Base-by-base conservation (phyloP, 495 filamentous ascomycete species). In the Neurospora cerealis region DNA sequence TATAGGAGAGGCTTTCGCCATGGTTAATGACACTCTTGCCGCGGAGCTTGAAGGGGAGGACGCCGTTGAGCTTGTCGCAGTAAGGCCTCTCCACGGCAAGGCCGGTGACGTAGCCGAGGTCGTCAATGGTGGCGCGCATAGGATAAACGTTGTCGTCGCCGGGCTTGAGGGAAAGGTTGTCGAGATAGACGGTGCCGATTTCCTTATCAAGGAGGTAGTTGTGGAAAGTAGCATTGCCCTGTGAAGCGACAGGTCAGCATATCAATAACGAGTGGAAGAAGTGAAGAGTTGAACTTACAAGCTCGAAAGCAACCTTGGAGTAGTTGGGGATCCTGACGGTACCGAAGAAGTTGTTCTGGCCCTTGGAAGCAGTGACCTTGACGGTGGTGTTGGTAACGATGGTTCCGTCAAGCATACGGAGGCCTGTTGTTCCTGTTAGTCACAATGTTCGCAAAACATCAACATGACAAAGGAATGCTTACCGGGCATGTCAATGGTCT, bases 261-360 rank as follows among this genome's bases (percentile, higher is more conserved):
- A 21, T 41, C 66, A 17, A n/a, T 70, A 40, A 71, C 28, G 54
- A 34, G 69, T 19, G 69, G 6, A 28, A 24, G 70, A 48, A 19
- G 13, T 41, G 75, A 6, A 11, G 5, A 6, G 15, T 28, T 54
- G 6, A 66, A 80, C 85, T 75, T 85, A 92, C 91, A 80, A 93
- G 85, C 24, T 84, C 79, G 69, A 95, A 82, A 7, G 88, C 88
- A 80, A 93, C 83, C 70, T 89, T 80, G 4, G 91, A 90, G 6
- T 87, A 88, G 78, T 95, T 95, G 73, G 92, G 92, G 44, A 95
- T 92, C 71, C 77, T 83, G 42, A 88, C 86, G 5, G 82, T 86
- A 76, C 88, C 92, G 40, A 86, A 82, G 84, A 93, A 87, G 82
- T 94, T 93, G 70, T 86, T 83, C 70, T 86, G 85, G 70, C 86